Percentiles rank a stretch among this genome's conserved stretches.
These are phyloP conservation scores for Picea abies DNA, from an alignment of 83 land plant species.

Conservation along the genomic window DNA sequence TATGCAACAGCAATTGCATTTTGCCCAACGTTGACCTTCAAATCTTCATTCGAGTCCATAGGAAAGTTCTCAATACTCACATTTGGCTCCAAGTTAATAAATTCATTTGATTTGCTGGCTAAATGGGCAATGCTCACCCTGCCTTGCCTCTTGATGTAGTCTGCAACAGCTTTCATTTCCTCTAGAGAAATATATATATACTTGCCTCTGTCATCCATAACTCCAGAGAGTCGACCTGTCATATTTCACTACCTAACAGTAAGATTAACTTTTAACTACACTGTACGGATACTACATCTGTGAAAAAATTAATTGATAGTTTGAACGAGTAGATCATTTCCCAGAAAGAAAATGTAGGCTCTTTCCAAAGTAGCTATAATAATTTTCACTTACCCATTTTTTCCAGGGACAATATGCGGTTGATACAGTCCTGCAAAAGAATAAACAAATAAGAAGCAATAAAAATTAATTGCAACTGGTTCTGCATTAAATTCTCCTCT, in stretches of 20 bases:
- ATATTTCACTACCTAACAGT: neutral
- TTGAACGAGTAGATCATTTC: neutral
- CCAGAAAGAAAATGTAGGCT: neutral
- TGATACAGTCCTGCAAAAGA: conserved; percentile 69
- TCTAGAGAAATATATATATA: conserved; percentile 95
- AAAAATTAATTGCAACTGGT: neutral
- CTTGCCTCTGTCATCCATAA: conserved; percentile 99
- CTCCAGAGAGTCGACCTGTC: conserved; percentile 91
- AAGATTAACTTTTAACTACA: neutral
- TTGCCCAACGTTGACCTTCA: neutral
- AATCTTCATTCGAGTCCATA: neutral
- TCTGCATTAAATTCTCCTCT: neutral
- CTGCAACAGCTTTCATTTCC: conserved; percentile 98
- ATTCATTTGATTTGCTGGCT: conserved; percentile 96
- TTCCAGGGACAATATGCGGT: conserved; percentile 67
- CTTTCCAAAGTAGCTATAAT: neutral
- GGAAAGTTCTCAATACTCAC: conserved; percentile 37
- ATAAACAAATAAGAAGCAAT: neutral
- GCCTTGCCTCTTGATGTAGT: conserved; percentile 90
- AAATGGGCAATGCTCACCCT: conserved; percentile 95
- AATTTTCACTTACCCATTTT: conserved; percentile 44
- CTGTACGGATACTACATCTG: neutral
- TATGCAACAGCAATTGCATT: too few relatives aligned
- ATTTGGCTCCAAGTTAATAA: conserved; percentile 95
- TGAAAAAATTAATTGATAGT: neutral